Evolutionary conservation across 208 protist genomes (phyloP), one percentile per base, ranked within the genome.

Genomic region (Leptomonas seymouri): DNA sequence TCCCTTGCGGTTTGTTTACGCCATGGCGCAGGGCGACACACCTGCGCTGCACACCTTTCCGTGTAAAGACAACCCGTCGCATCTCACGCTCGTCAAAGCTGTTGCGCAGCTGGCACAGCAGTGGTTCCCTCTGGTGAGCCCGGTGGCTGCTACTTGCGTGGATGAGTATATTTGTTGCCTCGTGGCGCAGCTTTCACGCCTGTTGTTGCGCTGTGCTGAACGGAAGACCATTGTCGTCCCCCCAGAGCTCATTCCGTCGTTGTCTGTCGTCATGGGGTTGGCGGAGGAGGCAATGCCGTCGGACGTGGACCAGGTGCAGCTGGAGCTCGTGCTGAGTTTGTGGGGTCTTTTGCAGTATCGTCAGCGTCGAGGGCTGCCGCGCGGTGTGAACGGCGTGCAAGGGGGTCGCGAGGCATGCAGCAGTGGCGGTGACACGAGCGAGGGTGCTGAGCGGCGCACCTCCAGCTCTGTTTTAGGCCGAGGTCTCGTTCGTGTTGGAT

Each of bases 1-100:
- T 20, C 89, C 91, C 16, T 73, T 96, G n/a, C 88, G 86, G 8
- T 60, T 87, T 23, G 76, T 86, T n/a, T 70, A 91, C 28, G 67
- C 89, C 20, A 77, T 81, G 8, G 20, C 85, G 44, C 49, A 55
- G 12, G 85, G 89, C 39, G 78, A 83, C 18, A 63, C 69, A 41
- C 48, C 60, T 1, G 48, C 30, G 1, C n/a, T 1, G 53, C 57
- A 25, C 12, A 67, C 46, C 21, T 77, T 77, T 44, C 71, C 71
- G 0, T 49, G 66, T 4, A 66, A 65, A 39, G 64, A 50, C 23
- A 44, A 62, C 36, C 11, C 34, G 15, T 51, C 71, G 0, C 71
- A 77, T 27, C 49, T 51, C 36, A 27, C 46, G 46, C 71, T 77
- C 14, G 71, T 67, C 57, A 39, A 60, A 16, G 67, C 76, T 21